Evolutionary conservation across 2,329 filamentous ascomycete species (phyloP), one percentile per base, ranked within the genome.

Genomic region (Clonostachys rhizophaga): DNA sequence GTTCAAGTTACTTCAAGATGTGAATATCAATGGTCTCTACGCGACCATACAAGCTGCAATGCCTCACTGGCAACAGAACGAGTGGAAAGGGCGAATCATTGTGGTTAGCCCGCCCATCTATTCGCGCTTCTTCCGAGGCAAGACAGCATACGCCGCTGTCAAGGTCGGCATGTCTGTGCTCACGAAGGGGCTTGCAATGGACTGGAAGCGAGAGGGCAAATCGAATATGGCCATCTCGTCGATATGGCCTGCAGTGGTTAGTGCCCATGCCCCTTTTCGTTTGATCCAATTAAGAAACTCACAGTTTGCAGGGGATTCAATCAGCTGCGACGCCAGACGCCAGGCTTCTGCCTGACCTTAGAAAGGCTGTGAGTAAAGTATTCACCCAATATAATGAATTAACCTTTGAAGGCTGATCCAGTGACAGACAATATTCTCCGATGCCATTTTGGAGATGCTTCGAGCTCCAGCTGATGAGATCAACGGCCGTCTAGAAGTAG

Each of bases 51-150:
- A 91, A 56, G 83, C 83, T 6, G 68, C 75, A 2, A 71, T 95
- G 18, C 87, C 88, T 3, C 72, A 84, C 50, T 83, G 92, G 50
- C 50, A 69, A 57, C 67, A 50, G 12, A 74, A 70, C 30, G 20
- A 5, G 13, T 43, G 42, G 42, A 40, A 40, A 7, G 87, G 83
- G 0, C 68, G 89, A 20, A 80, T 95, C 50, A 70, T 95, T 40
- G 86, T 94, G 46, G 86, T 95, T 45, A 87, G 83, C 58, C 89
- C 89, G 24, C 89, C 89, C 2, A 91, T 95, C 47, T 95, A 95
- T 65, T 87, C 81, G 51, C 76, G 89, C 30, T 95, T 95, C 66
- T 91, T 94, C 63, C 70, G 87, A 17, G 89, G 89, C 11, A 95
- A 95, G 75, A 88, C 89, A 3, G 88, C 86, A 12, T 95, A 94